Base-by-base conservation (phyloP, 805 yeast genomes). In the Metschnikowia reukaufii region DNA sequence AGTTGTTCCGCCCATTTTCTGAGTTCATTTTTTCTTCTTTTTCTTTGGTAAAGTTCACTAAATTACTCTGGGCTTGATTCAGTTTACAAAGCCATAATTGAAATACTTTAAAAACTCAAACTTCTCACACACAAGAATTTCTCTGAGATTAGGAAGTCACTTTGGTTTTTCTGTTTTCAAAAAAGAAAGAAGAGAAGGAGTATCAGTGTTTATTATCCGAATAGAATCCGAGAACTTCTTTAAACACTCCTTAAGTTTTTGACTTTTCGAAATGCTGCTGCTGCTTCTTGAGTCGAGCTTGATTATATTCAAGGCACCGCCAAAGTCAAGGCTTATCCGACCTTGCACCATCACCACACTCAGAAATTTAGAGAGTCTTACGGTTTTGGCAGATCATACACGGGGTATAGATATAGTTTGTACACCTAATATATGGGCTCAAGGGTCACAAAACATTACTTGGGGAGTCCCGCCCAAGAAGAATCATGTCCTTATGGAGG, bases 371-470 rank as follows among this genome's bases (percentile, higher is more conserved):
- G 33, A 37, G n/a, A 20, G 15, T 0, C n/a, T 45, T 10, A 42
- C 54, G 9, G 13, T 12, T 10, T 36, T 45, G 38, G 43, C 54
- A 2, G 39, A 39, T 2, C 19, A 13, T 17, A 50, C 54, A 9
- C n/a, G 31, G 16, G 32, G 36, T 4, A 36, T 48, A 3, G 38
- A 33, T 1, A 35, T 51, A n/a, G 35, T 35, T 10, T 42, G 50
- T 27, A 18, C 44, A 7, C 41, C 50, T 4, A 51, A 51, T 29
- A 51, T 51, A 12, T 51, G 54, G 54, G 43, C 48, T 15, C 44
- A 18, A 10, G 23, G 15, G 30, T 20, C 29, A 6, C 19, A 25
- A 25, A 25, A 8, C 13, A 21, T 21, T n/a, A 10, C 16, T 17
- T 29, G 27, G 20, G 39, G 16, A 2, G 33, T n/a, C 12, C 4